Evolutionary conservation across 2,329 filamentous ascomycete species (phyloP), one percentile per base, ranked within the genome.

Genomic region (Diaporthe humulicola): DNA sequence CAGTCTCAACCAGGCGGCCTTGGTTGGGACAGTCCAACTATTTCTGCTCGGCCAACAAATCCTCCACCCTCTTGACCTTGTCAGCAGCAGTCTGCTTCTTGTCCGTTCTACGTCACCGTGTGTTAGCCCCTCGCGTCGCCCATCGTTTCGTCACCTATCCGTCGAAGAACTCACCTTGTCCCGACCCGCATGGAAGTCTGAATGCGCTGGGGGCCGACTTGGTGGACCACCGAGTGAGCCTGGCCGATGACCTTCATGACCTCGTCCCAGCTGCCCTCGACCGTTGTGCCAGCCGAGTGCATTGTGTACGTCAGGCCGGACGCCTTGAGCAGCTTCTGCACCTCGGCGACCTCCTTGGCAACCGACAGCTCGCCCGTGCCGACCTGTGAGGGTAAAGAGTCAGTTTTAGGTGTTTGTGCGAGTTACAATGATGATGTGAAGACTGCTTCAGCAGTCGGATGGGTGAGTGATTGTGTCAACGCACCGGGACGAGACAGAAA

Each of bases 201-300:
- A 54, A 98, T 94, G 72, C 97, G 88, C 75, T 94, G 88, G 45
- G 95, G 90, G n/a, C 95, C 95, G 75, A 91, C 90, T 75, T 91
- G 85, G 81, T 98, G 95, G 30, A 98, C 90, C 61, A 95, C 86
- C 0, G 90, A 89, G 85, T 98, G 95, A 4, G 94, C 94, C 85
- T 96, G 94, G n/a, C 95, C 95, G 78, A 98, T 94, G 38, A 96
- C 89, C 73, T 87, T 88, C 89, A 98, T 95, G 74, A 98, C 95
- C 42, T 94, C 91, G 78, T 97, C 94, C 96, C 97, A 98, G 54
- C 92, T 90, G 3, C 96, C 97, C 86, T 98, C 96, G 73, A 98
- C 90, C 0, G 96, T 98, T 0, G 96, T 98, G 17, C 96, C 97
- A 2, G 95, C 96, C 36, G 94, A 96, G 85, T 98, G 96, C 95